Evolutionary conservation across 1,284 basidiomycete species (phyloP).

Genomic region (Cutaneotrichosporon spelunceum): DNA sequence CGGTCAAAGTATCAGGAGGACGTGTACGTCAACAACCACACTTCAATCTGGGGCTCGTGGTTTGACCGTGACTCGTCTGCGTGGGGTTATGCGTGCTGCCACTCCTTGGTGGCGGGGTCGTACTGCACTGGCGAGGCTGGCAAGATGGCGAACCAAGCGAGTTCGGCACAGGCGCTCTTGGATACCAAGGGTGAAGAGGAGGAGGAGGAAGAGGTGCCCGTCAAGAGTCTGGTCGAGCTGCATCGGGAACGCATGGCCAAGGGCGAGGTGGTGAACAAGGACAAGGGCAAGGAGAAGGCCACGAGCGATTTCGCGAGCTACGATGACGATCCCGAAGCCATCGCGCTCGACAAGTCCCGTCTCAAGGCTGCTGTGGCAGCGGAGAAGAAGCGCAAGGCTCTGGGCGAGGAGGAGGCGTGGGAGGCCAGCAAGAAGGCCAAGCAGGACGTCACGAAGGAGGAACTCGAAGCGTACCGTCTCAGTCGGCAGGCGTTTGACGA

Average conservation of each 20-base stretch:
- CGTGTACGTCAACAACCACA: slow-evolving; percentile 92
- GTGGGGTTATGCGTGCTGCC: slow-evolving; percentile 97
- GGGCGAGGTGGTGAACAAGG: slow-evolving; percentile 43
- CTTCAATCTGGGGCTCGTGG: slow-evolving; percentile 92
- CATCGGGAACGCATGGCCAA: slow-evolving; percentile 41
- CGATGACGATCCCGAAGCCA: slow-evolving; percentile 64
- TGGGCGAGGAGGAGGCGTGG: slow-evolving; percentile 57
- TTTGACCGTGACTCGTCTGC: slow-evolving; percentile 66
- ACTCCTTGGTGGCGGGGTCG: slow-evolving; percentile 76
- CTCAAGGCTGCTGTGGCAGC: slow-evolving; percentile 68
- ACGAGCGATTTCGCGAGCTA: slow-evolving; percentile 46
- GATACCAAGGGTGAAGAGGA: slow-evolving; percentile 39
- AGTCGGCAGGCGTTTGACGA: slow-evolving; percentile 48
- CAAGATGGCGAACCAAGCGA: slow-evolving; percentile 70
- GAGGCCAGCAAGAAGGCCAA: slow-evolving; percentile 50
- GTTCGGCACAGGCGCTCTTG: slow-evolving; percentile 67
- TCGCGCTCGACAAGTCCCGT: slow-evolving; percentile 64
- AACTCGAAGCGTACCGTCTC: slow-evolving; percentile 62
- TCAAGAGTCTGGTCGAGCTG: slow-evolving; percentile 48
- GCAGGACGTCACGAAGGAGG: slow-evolving; percentile 82
- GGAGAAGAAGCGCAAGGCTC: slow-evolving; percentile 72
- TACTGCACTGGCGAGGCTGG: slow-evolving; percentile 91
- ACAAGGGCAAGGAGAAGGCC: slow-evolving; percentile 6
- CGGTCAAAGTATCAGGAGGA: slow-evolving; percentile 93
- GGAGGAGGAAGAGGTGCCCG: slow-evolving; percentile 22